These are phyloP conservation scores for Achaetomiella virescens DNA, from an alignment of 495 filamentous ascomycete genomes.

Conservation along the genomic window DNA sequence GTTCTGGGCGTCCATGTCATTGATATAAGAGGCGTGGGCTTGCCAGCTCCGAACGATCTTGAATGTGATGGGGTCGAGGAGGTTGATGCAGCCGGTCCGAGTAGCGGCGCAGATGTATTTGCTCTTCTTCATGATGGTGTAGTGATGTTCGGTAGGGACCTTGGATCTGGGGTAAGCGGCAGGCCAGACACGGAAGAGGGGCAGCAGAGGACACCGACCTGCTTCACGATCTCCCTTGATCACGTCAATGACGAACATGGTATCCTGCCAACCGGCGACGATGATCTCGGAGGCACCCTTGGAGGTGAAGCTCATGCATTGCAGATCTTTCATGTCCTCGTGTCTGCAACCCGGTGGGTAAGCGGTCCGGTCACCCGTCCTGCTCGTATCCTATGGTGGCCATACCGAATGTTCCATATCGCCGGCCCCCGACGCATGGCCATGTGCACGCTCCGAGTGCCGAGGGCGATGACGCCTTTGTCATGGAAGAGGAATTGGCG, in stretches of 20 bases:
- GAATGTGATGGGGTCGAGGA: conserved; percentile 73
- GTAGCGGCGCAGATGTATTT: conserved; percentile 91
- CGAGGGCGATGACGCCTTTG: conserved; percentile 74
- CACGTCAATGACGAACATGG: conserved; percentile 86
- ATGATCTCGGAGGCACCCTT: conserved; percentile 75
- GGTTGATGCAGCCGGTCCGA: conserved; percentile 71
- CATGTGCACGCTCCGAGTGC: conserved; percentile 76
- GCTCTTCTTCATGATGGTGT: conserved; percentile 84
- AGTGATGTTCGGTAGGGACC: conserved; percentile 65
- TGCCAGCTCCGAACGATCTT: conserved; percentile 78
- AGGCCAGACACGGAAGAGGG: not conserved
- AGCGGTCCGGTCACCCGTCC: not conserved
- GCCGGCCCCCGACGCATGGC: conserved; percentile 70
- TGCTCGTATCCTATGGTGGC: not conserved
- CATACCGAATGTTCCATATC: conserved; percentile 75
- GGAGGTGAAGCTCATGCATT: conserved; percentile 90
- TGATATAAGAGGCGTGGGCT: conserved; percentile 74
- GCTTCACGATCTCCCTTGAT: conserved; percentile 73
- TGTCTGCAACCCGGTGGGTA: conserved; percentile 37
- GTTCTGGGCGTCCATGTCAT: conserved; percentile 90
- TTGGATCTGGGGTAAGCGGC: conserved; percentile 23
- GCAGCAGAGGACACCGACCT: conserved; percentile 36
- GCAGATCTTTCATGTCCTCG: conserved; percentile 71
- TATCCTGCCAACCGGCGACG: conserved; percentile 76
- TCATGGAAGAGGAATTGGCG: conserved; percentile 82